Conservation (phyloP, 148 eudicot genomes). For the Cornus controversa region DNA sequence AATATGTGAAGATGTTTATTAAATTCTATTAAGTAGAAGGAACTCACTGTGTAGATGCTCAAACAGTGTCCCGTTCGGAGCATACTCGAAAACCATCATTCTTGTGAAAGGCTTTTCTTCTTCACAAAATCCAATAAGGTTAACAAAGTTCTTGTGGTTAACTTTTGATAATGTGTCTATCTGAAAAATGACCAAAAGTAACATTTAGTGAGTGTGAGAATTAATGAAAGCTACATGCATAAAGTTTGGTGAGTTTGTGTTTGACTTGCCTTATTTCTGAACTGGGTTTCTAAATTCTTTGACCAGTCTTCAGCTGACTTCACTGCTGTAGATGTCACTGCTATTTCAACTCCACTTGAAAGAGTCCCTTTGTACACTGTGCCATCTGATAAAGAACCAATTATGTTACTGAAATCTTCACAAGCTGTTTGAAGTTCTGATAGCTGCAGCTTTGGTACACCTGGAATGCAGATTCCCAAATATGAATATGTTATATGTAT, state of each 20-base stretch:
- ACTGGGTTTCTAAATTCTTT: constrained; percentile 53
- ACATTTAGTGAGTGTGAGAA: constrained; percentile 5
- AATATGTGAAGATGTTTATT: background rate
- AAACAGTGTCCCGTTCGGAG: constrained; percentile 92
- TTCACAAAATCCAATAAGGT: constrained; percentile 84
- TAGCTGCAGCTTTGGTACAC: constrained; percentile 80
- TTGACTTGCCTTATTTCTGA: constrained; percentile 64
- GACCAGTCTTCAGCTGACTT: constrained; percentile 67
- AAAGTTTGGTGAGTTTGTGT: constrained; percentile 1
- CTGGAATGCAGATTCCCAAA: constrained; percentile 32
- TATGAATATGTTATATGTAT: background rate
- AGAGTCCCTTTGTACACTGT: constrained; percentile 87
- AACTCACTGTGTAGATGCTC: constrained; percentile 94
- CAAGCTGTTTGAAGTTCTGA: constrained; percentile 80
- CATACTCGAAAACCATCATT: constrained; percentile 98
- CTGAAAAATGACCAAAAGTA: constrained; percentile 34
- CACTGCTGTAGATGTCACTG: constrained; percentile 65
- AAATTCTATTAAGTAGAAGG: background rate
- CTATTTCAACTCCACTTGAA: constrained; percentile 85
- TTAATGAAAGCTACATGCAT: background rate
- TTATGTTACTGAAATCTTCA: constrained; percentile 87
- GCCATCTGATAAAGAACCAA: constrained; percentile 59
- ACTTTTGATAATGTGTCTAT: constrained; percentile 74
- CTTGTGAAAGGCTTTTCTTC: constrained; percentile 88
- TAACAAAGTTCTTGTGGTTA: constrained; percentile 95